phyloP scores from a whole-genome alignment of 2,329 filamentous ascomycete genomes.

The Colletotrichum tropicicola region DNA sequence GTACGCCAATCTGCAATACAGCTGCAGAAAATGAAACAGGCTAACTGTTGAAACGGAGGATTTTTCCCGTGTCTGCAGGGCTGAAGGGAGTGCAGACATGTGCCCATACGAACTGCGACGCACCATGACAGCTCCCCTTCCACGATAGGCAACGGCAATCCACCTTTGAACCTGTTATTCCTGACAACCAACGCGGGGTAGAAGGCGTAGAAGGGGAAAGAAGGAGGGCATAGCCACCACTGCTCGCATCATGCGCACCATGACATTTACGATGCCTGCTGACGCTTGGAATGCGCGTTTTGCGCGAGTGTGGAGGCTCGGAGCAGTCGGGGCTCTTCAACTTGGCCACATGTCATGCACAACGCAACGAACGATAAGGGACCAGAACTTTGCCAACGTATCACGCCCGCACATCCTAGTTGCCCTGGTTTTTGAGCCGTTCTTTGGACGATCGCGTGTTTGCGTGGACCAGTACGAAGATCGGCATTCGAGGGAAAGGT shows the following conservation, averaged over 20 bases:
- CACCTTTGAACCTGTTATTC: neutral
- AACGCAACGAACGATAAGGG: neutral
- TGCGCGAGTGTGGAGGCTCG: conserved; percentile 1
- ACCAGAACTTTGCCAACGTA: neutral
- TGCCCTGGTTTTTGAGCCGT: neutral
- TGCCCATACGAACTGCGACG: conserved; percentile 5
- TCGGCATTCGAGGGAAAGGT: neutral
- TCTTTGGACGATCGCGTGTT: neutral
- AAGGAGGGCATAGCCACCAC: conserved; percentile 23
- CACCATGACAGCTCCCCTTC: conserved; percentile 15
- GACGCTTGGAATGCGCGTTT: neutral
- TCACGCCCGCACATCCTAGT: neutral
- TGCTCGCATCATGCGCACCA: neutral
- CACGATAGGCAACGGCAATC: neutral
- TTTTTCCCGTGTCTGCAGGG: conserved; percentile 16
- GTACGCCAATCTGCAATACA: neutral
- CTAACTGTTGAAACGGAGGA: conserved; percentile 16
- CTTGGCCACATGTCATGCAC: conserved; percentile 1
- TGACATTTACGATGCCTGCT: conserved; percentile 2
- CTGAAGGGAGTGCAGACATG: conserved; percentile 12
- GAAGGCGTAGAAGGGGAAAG: conserved; percentile 1
- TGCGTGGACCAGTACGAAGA: neutral
- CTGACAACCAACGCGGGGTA: conserved; percentile 16
- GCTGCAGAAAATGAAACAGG: conserved; percentile 23
- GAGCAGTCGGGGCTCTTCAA: conserved; percentile 3